These are phyloP conservation scores for Raddia guianensis DNA, from an alignment of 176 grass and related monocot genomes.

Conservation along the genomic window DNA sequence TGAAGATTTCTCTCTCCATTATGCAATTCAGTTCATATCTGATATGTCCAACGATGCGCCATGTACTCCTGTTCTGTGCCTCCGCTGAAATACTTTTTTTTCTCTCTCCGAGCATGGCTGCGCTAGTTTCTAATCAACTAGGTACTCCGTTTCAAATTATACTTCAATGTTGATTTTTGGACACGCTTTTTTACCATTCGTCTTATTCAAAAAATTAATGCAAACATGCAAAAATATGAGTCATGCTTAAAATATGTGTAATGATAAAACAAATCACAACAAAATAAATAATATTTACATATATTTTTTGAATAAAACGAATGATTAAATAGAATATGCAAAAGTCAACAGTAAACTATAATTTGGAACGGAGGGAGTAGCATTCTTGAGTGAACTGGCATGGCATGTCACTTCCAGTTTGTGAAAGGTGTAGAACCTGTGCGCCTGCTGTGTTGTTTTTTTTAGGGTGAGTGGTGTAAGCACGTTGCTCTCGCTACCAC, in stretches of 20 bases:
- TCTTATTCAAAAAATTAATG: too few species aligned
- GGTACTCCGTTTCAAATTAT: too few species aligned
- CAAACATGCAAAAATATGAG: too few species aligned
- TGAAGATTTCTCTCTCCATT: neutral
- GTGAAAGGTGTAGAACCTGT: neutral
- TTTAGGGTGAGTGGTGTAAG: neutral
- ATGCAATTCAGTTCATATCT: neutral
- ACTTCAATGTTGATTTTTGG: too few species aligned
- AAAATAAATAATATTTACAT: too few species aligned
- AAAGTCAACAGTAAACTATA: too few species aligned
- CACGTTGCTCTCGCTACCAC: slow-evolving; percentile 4
- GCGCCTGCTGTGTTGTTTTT: slow-evolving; percentile 2
- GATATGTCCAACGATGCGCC: neutral
- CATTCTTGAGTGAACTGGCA: neutral
- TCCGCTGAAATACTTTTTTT: neutral
- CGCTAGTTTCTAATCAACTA: neutral
- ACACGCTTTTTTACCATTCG: too few species aligned
- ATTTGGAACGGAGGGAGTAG: too few species aligned
- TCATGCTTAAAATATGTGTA: too few species aligned
- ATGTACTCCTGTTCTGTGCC: neutral
- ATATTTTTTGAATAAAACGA: too few species aligned
- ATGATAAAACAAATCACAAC: too few species aligned
- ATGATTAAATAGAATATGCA: too few species aligned
- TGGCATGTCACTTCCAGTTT: neutral
- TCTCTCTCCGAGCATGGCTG: neutral